A percentile compares a stretch with the other conserved stretches of the same genome.
These are phyloP conservation scores for Taiozyma sp. DNA, from an alignment of 1,139 yeast genomes.

Conservation along the genomic window DNA sequence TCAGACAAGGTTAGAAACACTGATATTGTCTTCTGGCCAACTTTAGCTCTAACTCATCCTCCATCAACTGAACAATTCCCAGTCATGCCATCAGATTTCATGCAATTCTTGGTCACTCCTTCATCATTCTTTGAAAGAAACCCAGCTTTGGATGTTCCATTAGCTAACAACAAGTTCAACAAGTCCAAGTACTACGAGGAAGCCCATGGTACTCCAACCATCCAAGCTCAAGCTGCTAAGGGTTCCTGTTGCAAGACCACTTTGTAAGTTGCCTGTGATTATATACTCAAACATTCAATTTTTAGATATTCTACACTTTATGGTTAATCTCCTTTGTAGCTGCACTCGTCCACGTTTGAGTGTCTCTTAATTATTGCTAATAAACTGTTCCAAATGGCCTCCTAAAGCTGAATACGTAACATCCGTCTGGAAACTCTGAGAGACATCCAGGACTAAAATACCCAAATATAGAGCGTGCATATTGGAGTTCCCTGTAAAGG, in stretches of 20 bases:
- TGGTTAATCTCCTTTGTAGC: not conserved
- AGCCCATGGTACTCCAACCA: not conserved
- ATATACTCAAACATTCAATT: not conserved
- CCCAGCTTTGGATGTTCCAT: slow-evolving; percentile 83
- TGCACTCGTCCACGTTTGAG: too few species aligned
- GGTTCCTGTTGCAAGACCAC: not conserved
- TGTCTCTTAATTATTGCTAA: too few species aligned
- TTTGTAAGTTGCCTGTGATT: not conserved
- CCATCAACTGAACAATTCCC: slow-evolving; percentile 93
- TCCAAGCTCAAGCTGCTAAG: not conserved
- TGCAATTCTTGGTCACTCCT: slow-evolving; percentile 67
- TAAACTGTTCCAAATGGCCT: too few species aligned
- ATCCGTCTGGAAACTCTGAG: too few species aligned
- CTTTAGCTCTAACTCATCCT: slow-evolving; percentile 81
- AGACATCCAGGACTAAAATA: too few species aligned
- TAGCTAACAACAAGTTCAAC: slow-evolving; percentile 67
- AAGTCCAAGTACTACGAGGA: slow-evolving; percentile 27
- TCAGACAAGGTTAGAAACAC: slow-evolving; percentile 72
- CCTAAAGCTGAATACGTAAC: too few species aligned
- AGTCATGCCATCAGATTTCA: slow-evolving; percentile 84
- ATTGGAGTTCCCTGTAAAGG: too few species aligned
- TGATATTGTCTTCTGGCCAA: slow-evolving; percentile 83
- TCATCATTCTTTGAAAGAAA: slow-evolving; percentile 75
- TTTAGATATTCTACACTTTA: not conserved
- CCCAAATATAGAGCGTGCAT: too few species aligned